Base-by-base conservation (phyloP, 495 filamentous ascomycete species). In the Hypoxylon trugodes region DNA sequence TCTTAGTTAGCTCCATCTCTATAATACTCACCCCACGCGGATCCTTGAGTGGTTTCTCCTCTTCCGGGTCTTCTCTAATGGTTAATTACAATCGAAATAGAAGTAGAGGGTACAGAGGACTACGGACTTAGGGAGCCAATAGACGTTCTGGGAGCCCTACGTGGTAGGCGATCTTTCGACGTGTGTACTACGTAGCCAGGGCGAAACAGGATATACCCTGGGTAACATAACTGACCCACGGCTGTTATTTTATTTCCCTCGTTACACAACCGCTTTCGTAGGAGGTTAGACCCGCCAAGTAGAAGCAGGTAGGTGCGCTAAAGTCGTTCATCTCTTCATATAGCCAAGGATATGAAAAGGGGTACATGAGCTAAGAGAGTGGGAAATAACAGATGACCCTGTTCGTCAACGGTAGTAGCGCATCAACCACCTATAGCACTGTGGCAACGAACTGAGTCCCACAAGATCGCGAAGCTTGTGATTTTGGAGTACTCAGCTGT, bases 191-290 rank as follows among this genome's bases (percentile, higher is more conserved):
- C 18, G 36, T 26, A 33, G 21, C 26, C 37, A 46, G 43, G 45
- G 36, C 22, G 21, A 28, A 12, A 13, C 19, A 12, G 15, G 30
- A 30, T 13, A 15, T 45, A 30, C 2, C 8, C 8, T 33, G 16
- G 45, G 43, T 38, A 0, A n/a, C 10, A 40, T 40, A 32, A 9
- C 16, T 24, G 15, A 28, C 15, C 9, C 9, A 46, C 37, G 24
- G 12, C 7, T 24, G 13, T 24, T 15, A 15, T 6, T n/a, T n/a
- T 37, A 37, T 40, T 51, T 54, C 13, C 26, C 30, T 66, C 25
- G 63, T 61, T 61, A 66, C 63, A 66, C 63, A 0, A 24, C 63
- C 61, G 59, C 10, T 4, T 12, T 28, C 26, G 56, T 21, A 61
- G 36, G 26, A 40, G 26, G 33, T 46, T 55, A 56, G 10, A 22